Evolutionary conservation across 139 green algal genomes (phyloP), one percentile per base, ranked within the genome.

Genomic region (Picochlorum sp.): DNA sequence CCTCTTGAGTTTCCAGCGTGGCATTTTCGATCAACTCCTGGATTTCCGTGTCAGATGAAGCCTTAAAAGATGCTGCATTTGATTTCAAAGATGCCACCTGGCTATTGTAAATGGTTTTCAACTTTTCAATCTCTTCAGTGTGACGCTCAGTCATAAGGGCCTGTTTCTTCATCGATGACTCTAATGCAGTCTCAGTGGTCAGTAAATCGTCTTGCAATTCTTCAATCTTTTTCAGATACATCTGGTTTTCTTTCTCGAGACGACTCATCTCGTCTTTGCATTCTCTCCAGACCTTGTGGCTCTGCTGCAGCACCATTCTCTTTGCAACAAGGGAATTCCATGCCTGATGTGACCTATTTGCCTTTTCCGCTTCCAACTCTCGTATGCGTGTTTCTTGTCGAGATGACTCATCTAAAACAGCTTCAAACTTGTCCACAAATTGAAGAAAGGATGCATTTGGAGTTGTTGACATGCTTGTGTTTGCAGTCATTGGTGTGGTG

Each of bases 391-490:
- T 24, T 26, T 54, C 47, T 21, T 54, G 47, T 54, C 47, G 16
- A 20, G 0, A 5, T 20, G n/a, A 20, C n/a, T 54, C 47, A 10
- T 54, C 47, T 20, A 54, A 9, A 54, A 54, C 47, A 54, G 47
- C 16, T 21, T 54, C 47, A 54, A 54, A 54, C 47, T 54, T 20
- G 47, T 54, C 47, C 16, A 54, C 47, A 54, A 54, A 54, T 6
- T 54, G 47, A 9, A 54, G 15, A 5, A 54, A 14, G 2, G 18
- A 20, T 26, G 16, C 47, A 20, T 54, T 54, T 21, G 16, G 18
- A 20, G 16, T 21, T 24, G n/a, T 26, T 54, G 47, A 54, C 16
- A 20, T 54, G n/a, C 6, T 54, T 26, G 47, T 20, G 34, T 41
- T 41, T 41, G 34, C 34, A 41, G 34, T 41, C 8, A 41, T 41